Evolutionary conservation across 441 rosid genomes (phyloP), one percentile per base, ranked within the genome.

Genomic region (Hypseocharis bilobata): DNA sequence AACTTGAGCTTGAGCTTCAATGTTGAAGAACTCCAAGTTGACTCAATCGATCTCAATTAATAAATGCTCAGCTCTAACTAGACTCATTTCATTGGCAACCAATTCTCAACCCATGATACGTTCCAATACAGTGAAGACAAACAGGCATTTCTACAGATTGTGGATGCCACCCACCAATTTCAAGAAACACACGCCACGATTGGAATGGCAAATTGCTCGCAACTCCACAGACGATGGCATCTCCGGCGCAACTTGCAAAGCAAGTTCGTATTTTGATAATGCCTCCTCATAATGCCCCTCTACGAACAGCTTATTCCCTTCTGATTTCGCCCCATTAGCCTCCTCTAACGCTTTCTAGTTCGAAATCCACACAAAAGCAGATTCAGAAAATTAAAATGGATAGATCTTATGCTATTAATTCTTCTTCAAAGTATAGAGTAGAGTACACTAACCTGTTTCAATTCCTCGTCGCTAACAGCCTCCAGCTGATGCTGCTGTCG

Each of bases 231-330:
- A 70, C 0, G 68, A 74, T 0, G 85, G 71, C 34, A 75, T 42
- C 52, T 81, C 88, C 3, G 78, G 76, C 14, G 81, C 79, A 64
- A 80, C 76, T 73, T 79, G 77, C 65, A 93, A 76, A 58, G 96
- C 96, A 65, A 74, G 62, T 36, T 72, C 86, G 63, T 93, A 93
- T 71, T 82, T 77, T 4, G 77, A 60, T 60, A 93, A 70, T 1
- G 99, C 97, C 76, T 93, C 97, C 66, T 87, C 97, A 70, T 78
- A 93, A 57, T 72, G 75, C 7, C 87, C 89, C 60, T 77, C 76
- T 34, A 77, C 88, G 74, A 84, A 92, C 63, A 88, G 63, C 27
- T 76, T 82, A 49, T 92, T 92, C 38, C 96, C 98, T 83, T 86
- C 89, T 69, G 76, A 2, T 80, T 92, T 89, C n/a, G 88, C 86